Conservation (phyloP, 2,329 filamentous ascomycete genomes). For the Laburnicola sp. region DNA sequence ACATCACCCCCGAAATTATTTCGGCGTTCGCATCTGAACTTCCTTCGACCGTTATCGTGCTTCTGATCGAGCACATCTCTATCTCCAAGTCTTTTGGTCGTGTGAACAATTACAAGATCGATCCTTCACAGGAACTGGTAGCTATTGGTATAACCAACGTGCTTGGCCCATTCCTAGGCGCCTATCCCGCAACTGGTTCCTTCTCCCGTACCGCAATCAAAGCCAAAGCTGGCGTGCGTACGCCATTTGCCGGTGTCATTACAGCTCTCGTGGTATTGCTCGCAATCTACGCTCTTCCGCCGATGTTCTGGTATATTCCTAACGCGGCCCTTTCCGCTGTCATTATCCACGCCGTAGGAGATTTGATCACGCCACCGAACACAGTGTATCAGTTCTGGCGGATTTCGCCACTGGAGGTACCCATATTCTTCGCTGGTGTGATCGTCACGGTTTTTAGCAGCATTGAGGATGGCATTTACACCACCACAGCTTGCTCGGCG, state of each 20-base stretch:
- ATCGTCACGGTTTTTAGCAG: slow-evolving; percentile 83
- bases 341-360: slow-evolving; percentile 94
- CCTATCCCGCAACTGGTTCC: slow-evolving; percentile 89
- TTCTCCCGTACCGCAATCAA: slow-evolving; percentile 98
- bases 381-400: slow-evolving; percentile 95
- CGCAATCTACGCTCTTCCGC: slow-evolving; percentile 85
- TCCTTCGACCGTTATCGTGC: slow-evolving; percentile 86
- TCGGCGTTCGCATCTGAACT: slow-evolving; percentile 70
- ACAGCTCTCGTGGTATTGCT: slow-evolving; percentile 84
- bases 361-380: slow-evolving; percentile 89
- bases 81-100: slow-evolving; percentile 96
- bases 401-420: slow-evolving; percentile 83
- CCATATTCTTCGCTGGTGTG: slow-evolving; percentile 93
- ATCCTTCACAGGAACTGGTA: slow-evolving; percentile 94
- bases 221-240: slow-evolving; percentile 92
- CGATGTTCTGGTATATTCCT: slow-evolving; percentile 94
- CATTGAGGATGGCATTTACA: slow-evolving; percentile 93
- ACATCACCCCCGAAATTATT: slow-evolving; percentile 68
- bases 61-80: slow-evolving; percentile 94
- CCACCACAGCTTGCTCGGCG: slow-evolving; percentile 75
- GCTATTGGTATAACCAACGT: slow-evolving; percentile 89
- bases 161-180: slow-evolving; percentile 86
- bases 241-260: slow-evolving; percentile 86
- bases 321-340: slow-evolving; percentile 79
- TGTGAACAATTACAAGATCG: slow-evolving; percentile 93